These are phyloP conservation scores for Quercus tomentella DNA, from an alignment of 331 rosid genomes.

Conservation along the genomic window DNA sequence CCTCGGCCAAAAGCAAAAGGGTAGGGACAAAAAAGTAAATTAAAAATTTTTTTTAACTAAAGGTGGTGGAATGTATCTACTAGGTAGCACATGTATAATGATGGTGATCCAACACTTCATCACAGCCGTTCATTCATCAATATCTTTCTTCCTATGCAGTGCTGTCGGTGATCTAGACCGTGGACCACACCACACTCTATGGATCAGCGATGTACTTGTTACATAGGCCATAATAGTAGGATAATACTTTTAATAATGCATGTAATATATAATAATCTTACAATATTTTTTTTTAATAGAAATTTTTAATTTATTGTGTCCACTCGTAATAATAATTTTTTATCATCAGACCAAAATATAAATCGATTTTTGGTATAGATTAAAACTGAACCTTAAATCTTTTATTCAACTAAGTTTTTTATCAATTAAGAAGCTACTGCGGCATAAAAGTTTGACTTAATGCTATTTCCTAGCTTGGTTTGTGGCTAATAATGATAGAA, in stretches of 20 bases:
- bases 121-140: not conserved
- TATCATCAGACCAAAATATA: accelerated
- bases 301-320: too few relatives aligned
- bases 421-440: too few relatives aligned
- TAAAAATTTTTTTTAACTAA: not conserved
- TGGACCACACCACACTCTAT: not conserved
- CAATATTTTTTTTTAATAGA: too few relatives aligned
- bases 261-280: too few relatives aligned
- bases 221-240: not conserved
- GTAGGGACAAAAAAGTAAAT: conserved; percentile 8
- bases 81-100: not conserved
- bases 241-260: too few relatives aligned
- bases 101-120: not conserved
- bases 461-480: too few relatives aligned
- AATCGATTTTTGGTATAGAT: accelerated
- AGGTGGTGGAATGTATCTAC: not conserved
- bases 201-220: not conserved
- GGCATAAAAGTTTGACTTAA: too few relatives aligned
- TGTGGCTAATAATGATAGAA: too few relatives aligned
- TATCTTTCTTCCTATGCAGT: not conserved
- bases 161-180: not conserved
- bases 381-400: accelerated
- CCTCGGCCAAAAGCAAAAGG: conserved; percentile 20
- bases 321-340: accelerated
- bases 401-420: accelerated